A percentile compares a stretch with the other conserved stretches of the same genome.
phyloP scores from a whole-genome alignment of 208 protist species.

The Zelonia costaricensis region DNA sequence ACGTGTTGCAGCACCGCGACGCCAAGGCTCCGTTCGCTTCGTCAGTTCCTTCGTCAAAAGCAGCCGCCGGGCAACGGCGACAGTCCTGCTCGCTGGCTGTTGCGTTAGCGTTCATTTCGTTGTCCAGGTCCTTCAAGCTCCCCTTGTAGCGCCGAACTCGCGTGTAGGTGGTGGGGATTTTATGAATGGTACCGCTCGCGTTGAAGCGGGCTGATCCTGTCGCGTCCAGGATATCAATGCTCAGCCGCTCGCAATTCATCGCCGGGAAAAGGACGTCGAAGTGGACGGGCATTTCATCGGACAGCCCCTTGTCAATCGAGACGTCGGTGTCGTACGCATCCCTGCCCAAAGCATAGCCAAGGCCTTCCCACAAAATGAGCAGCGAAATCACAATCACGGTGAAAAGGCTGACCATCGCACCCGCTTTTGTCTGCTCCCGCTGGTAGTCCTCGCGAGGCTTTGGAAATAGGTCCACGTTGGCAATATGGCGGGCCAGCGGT shows the following conservation, averaged over 20 bases:
- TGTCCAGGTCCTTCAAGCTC: neutral
- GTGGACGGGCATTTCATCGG: slow-evolving; percentile 62
- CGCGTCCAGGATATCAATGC: slow-evolving; percentile 70
- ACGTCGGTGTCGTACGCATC: slow-evolving; percentile 70
- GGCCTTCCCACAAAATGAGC: slow-evolving; percentile 57
- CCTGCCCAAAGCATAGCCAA: slow-evolving; percentile 44
- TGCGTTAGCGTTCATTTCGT: slow-evolving; percentile 18
- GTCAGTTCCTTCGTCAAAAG: slow-evolving; percentile 5
- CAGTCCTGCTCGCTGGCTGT: slow-evolving; percentile 26
- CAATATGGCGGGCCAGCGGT: slow-evolving; percentile 32
- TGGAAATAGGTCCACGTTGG: slow-evolving; percentile 54
- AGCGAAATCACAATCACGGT: slow-evolving; percentile 44
- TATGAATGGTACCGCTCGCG: slow-evolving; percentile 58
- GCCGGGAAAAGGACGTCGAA: slow-evolving; percentile 80
- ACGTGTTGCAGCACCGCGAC: slow-evolving; percentile 69
- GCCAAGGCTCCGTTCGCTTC: neutral
- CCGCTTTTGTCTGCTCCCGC: slow-evolving; percentile 49
- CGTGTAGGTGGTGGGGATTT: slow-evolving; percentile 35
- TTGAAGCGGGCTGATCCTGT: slow-evolving; percentile 54
- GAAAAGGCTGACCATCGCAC: slow-evolving; percentile 47
- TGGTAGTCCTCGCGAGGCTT: slow-evolving; percentile 71
- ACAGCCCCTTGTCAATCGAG: slow-evolving; percentile 48
- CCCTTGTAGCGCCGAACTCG: slow-evolving; percentile 38
- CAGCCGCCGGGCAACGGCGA: slow-evolving; percentile 38
- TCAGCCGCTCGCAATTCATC: slow-evolving; percentile 66